Base-by-base conservation (phyloP, 2,329 filamentous ascomycete genomes). In the Colletotrichum sp. region DNA sequence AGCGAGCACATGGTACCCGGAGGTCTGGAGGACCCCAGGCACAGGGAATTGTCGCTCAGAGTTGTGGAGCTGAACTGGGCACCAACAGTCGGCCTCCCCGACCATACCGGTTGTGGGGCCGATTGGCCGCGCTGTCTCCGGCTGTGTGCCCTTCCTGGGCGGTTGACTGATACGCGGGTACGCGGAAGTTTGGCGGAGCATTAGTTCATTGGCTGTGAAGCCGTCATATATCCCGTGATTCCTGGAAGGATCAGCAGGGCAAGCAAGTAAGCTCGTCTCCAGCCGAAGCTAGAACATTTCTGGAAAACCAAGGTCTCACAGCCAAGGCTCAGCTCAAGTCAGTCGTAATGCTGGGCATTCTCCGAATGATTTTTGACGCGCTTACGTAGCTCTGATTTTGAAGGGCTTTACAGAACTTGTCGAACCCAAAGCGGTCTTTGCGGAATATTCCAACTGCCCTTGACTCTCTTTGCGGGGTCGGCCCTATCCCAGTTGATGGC, bases 31-130 rank as follows among this genome's bases (percentile, higher is more conserved):
- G 28, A 8, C 8, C 68, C 61, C 4, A 24, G 38, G 57, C 36
- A 24, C 69, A 68, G 69, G 64, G 69, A 15, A 68, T 15, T 43
- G 18, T 26, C 18, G 18, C 24, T 34, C 9, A 32, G 18, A 43
- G 21, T 0, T 64, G 70, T 58, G 69, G 73, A 26, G 26, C 43
- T 58, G 38, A 58, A n/a, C 13, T 58, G 63, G 38, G 38, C 15
- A 15, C 57, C 36, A 71, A 61, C 26, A 15, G 15, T 68, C 73
- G 70, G 73, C 64, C 16, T 75, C 58, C 32, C 70, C 73, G 73
- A 61, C 43, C 32, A 18, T 12, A 10, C 43, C 64, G 64, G n/a
- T n/a, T 36, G 73, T 38, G 73, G 73, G 70, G 65, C 70, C 64
- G 70, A 65, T 58, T 48, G 70, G 73, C 64, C 58, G 34, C 28